phyloP scores from a whole-genome alignment of 2,329 filamentous ascomycete species.

The Paecilomyces dactylethromorphus region DNA sequence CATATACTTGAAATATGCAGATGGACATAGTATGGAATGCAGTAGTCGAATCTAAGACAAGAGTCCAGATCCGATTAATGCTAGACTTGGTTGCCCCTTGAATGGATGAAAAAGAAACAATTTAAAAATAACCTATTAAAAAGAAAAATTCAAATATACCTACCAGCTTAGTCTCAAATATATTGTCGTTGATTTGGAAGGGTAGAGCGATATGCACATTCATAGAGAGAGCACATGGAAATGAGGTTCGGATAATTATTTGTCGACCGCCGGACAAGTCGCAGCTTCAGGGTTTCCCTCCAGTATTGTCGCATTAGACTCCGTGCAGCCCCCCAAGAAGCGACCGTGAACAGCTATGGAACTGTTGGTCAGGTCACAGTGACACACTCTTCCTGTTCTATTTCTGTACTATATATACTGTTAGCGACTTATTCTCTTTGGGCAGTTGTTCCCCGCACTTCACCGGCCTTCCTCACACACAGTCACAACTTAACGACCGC shows the following conservation, averaged over 20 bases:
- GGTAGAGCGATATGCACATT: background rate
- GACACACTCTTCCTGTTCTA: background rate
- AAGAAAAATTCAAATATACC: background rate
- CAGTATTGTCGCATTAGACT: background rate
- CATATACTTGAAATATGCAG: background rate
- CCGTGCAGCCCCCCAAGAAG: background rate
- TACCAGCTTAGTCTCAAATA: background rate
- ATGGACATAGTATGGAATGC: background rate
- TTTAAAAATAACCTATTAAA: background rate
- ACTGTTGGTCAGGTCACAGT: background rate
- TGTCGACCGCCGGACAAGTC: slow-evolving; percentile 2
- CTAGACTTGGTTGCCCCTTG: background rate
- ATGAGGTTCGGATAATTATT: slow-evolving; percentile 10
- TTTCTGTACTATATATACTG: slow-evolving; percentile 1
- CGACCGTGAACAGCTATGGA: background rate
- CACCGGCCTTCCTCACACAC: slow-evolving; percentile 25
- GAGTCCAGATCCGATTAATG: background rate
- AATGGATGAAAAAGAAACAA: background rate
- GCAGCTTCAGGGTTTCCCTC: background rate
- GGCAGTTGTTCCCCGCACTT: slow-evolving; percentile 26
- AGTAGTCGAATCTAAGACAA: background rate
- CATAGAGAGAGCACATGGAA: background rate
- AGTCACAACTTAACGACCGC: slow-evolving; percentile 16
- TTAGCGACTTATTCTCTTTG: slow-evolving; percentile 7
- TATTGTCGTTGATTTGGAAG: background rate